A percentile compares a stretch with the other conserved stretches of the same genome.
These are phyloP conservation scores for Ilyonectria sp. DNA, from an alignment of 2,329 filamentous ascomycete species.

Conservation along the genomic window DNA sequence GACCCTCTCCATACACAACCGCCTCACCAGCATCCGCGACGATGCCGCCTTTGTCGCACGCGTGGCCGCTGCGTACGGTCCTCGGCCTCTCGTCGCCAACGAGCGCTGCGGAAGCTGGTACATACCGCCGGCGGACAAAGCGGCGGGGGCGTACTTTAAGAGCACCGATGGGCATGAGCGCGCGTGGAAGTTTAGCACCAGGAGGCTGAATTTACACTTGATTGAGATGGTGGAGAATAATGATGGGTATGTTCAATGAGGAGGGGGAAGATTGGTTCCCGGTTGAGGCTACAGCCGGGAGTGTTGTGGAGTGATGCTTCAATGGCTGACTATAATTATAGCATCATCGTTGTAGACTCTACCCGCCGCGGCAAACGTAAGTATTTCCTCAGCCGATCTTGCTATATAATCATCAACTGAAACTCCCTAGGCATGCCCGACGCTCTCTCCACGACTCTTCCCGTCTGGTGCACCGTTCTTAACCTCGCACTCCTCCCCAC, in stretches of 20 bases:
- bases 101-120: slow-evolving; percentile 98
- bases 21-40: slow-evolving; percentile 81
- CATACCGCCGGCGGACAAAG: slow-evolving; percentile 76
- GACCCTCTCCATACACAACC: slow-evolving; percentile 84
- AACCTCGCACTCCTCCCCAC: slow-evolving; percentile 84
- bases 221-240: slow-evolving; percentile 75
- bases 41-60: slow-evolving; percentile 82
- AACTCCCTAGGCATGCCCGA: slow-evolving; percentile 82
- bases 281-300: background rate
- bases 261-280: background rate
- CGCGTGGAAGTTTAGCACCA: slow-evolving; percentile 90
- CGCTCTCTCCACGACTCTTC: slow-evolving; percentile 92
- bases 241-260: slow-evolving; percentile 72
- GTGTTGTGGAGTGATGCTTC: background rate
- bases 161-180: slow-evolving; percentile 95
- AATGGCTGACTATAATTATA: slow-evolving; percentile 47
- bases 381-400: slow-evolving; percentile 41
- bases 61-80: slow-evolving; percentile 67
- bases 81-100: slow-evolving; percentile 86
- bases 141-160: slow-evolving; percentile 92
- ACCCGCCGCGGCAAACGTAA: slow-evolving; percentile 89
- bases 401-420: background rate
- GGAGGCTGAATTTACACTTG: slow-evolving; percentile 88
- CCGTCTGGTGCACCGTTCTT: slow-evolving; percentile 92
- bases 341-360: slow-evolving; percentile 90